Evolutionary conservation across 169 alveolate species (phyloP).

Genomic region (Cryptosporidium andersoni): DNA sequence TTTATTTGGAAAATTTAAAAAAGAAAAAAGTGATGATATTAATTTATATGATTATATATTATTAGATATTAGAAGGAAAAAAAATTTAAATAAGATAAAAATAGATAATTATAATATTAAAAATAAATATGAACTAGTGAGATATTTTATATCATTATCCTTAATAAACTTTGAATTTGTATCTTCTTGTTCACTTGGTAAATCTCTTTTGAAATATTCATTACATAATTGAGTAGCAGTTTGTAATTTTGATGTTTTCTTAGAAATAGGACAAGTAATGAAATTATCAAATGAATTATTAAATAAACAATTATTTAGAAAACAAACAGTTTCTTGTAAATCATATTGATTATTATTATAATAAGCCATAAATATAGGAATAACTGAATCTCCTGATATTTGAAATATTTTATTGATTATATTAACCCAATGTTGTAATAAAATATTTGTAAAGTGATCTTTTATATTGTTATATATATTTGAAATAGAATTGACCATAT

Average conservation of each 20-base stretch:
- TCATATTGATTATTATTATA: background rate
- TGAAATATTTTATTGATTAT: slow-evolving; percentile 6
- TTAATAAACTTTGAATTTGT: too few species aligned
- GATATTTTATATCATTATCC: too few species aligned
- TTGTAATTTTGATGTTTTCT: background rate
- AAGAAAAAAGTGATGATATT: too few species aligned
- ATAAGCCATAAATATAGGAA: slow-evolving; percentile 16
- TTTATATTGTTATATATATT: background rate
- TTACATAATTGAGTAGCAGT: too few species aligned
- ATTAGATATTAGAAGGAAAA: too few species aligned
- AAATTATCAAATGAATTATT: slow-evolving; percentile 10
- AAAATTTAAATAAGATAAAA: too few species aligned
- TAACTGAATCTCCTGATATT: slow-evolving; percentile 47
- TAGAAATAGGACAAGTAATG: slow-evolving; percentile 23
- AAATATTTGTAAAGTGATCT: background rate
- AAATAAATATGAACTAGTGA: too few species aligned
- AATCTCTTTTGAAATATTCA: too few species aligned
- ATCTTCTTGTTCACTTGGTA: too few species aligned
- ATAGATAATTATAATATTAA: too few species aligned
- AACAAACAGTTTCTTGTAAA: slow-evolving; percentile 15
- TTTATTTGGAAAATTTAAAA: too few species aligned
- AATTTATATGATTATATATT: too few species aligned
- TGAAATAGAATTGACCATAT: slow-evolving; percentile 11
- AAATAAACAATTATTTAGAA: slow-evolving; percentile 27
- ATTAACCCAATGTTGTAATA: slow-evolving; percentile 15